These are phyloP conservation scores for Cryphonectria parasitica DNA, from an alignment of 2,329 filamentous ascomycete genomes.

Conservation along the genomic window DNA sequence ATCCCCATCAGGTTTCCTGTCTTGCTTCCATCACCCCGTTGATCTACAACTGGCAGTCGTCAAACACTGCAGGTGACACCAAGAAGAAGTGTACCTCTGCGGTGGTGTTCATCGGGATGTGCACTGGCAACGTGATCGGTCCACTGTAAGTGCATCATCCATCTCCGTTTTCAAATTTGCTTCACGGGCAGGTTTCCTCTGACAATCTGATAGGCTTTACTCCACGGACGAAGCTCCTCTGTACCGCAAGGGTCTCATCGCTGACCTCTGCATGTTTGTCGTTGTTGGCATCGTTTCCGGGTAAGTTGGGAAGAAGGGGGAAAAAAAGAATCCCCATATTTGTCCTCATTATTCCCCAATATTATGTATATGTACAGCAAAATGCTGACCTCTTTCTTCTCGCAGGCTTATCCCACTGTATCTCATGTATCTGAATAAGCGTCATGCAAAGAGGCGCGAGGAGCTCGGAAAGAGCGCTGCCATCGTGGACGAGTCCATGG, in stretches of 20 bases:
- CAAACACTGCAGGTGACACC: slow-evolving; percentile 70
- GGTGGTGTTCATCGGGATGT: slow-evolving; percentile 67
- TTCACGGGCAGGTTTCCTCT: background rate
- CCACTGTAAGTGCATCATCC: slow-evolving; percentile 46
- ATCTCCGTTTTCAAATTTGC: background rate
- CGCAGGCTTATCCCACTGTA: slow-evolving; percentile 45
- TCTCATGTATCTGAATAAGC: slow-evolving; percentile 56
- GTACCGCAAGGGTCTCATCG: slow-evolving; percentile 60
- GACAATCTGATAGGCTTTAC: slow-evolving; percentile 48
- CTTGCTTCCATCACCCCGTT: slow-evolving; percentile 50
- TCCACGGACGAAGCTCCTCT: slow-evolving; percentile 60
- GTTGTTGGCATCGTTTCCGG: slow-evolving; percentile 56
- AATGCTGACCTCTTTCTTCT: background rate
- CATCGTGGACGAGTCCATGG: slow-evolving; percentile 59
- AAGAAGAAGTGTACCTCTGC: slow-evolving; percentile 70
- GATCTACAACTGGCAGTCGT: slow-evolving; percentile 64
- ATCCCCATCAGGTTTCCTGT: slow-evolving; percentile 31
- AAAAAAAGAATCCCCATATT: background rate
- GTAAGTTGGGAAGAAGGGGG: slow-evolving; percentile 19
- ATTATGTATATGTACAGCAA: too few species aligned
- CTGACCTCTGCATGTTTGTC: slow-evolving; percentile 65
- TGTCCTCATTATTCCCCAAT: background rate
- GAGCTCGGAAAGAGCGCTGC: slow-evolving; percentile 62
- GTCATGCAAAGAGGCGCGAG: slow-evolving; percentile 57
- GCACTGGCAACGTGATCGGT: slow-evolving; percentile 68